phyloP scores from a whole-genome alignment of 2,329 filamentous ascomycete species.

The Colletotrichum costaricense region DNA sequence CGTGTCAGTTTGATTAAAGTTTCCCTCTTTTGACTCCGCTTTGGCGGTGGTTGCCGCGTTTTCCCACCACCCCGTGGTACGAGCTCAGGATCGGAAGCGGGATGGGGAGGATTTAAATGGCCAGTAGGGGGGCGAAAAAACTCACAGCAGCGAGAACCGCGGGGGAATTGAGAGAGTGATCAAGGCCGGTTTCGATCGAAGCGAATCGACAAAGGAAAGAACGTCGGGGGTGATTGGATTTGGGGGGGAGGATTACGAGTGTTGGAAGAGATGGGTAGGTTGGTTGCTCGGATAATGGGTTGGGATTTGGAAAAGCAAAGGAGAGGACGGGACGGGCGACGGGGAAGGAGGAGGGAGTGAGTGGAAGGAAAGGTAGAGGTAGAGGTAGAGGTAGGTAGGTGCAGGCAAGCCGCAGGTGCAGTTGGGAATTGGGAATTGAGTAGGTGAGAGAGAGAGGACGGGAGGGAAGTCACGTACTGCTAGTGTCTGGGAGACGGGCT shows the following conservation, averaged over 20 bases:
- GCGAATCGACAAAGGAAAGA: conserved; percentile 39
- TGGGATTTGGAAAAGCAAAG: conserved; percentile 37
- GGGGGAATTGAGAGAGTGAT: conserved; percentile 25
- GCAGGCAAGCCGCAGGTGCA: conserved; percentile 14
- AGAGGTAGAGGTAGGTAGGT: not conserved
- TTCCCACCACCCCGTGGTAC: conserved; percentile 31
- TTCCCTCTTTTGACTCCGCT: conserved; percentile 36
- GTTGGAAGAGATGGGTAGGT: conserved; percentile 31
- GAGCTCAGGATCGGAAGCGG: conserved; percentile 26
- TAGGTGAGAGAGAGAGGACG: not conserved
- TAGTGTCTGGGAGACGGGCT: not conserved
- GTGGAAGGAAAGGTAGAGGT: not conserved
- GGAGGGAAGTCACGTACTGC: not conserved
- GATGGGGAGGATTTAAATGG: conserved; percentile 31
- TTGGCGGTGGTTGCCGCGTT: conserved; percentile 34
- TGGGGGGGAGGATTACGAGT: conserved; percentile 26
- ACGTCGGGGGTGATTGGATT: conserved; percentile 34
- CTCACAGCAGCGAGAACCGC: conserved; percentile 27
- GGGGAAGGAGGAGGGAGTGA: conserved; percentile 19
- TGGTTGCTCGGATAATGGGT: conserved; percentile 33
- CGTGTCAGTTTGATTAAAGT: conserved; percentile 38
- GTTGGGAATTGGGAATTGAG: not conserved
- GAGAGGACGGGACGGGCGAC: conserved; percentile 34
- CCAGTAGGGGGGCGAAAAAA: conserved; percentile 24
- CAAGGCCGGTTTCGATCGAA: conserved; percentile 36